Evolutionary conservation across 23 red algal genomes (phyloP).

Genomic region (Rhodosorus marinus): DNA sequence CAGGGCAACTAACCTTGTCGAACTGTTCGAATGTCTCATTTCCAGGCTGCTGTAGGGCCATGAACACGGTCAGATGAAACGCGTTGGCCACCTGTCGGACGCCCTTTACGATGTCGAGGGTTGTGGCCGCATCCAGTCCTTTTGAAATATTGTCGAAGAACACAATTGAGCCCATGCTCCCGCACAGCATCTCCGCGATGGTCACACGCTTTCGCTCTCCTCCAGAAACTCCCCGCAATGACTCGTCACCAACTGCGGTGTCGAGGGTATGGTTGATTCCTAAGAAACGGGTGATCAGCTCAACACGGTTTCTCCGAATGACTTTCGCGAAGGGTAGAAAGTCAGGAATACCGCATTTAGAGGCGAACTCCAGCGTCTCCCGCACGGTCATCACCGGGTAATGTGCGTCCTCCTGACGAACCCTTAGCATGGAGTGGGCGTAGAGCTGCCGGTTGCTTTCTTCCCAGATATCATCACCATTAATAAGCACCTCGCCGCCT

Average conservation of each 20-base stretch:
- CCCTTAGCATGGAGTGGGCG: slow-evolving; percentile 37
- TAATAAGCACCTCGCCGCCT: slow-evolving; percentile 44
- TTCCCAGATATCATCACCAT: slow-evolving; percentile 6
- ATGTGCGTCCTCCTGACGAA: slow-evolving; percentile 60
- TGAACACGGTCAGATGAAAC: slow-evolving; percentile 16
- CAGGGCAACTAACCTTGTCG: too few species aligned
- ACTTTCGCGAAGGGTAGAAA: slow-evolving; percentile 59
- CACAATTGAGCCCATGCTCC: slow-evolving; percentile 13
- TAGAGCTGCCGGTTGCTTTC: slow-evolving; percentile 3
- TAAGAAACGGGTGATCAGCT: slow-evolving; percentile 22
- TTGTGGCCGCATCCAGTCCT: slow-evolving; percentile 62
- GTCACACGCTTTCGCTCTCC: slow-evolving; percentile 90
- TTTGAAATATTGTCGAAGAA: slow-evolving; percentile 63
- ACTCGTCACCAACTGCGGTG: slow-evolving; percentile 53
- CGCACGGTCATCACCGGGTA: slow-evolving; percentile 48
- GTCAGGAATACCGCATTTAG: slow-evolving; percentile 49
- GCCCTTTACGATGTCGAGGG: slow-evolving; percentile 36
- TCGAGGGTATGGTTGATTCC: slow-evolving; percentile 44
- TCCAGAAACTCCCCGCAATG: slow-evolving; percentile 67
- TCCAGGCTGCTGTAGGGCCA: slow-evolving; percentile 64
- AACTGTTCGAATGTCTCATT: slow-evolving; percentile 53
- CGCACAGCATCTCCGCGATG: slow-evolving; percentile 72
- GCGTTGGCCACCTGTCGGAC: slow-evolving; percentile 41
- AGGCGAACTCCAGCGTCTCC: slow-evolving; percentile 60
- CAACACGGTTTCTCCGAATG: slow-evolving; percentile 31